Conservation (phyloP, 805 yeast species). For the Saccharomycopsis microspora region DNA sequence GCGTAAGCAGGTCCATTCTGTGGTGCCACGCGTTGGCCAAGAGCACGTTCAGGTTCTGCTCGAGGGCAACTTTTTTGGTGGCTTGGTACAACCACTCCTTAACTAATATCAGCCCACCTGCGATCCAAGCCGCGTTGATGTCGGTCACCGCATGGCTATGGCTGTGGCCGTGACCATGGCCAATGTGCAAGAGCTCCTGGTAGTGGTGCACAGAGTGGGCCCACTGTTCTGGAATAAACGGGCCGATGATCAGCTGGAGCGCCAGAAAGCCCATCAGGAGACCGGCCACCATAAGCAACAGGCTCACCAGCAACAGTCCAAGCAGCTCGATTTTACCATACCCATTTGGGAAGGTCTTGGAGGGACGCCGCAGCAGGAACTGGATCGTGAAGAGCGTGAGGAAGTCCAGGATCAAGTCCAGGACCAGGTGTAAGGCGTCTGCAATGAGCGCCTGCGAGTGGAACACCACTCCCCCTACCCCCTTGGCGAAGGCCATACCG, state of each 20-base stretch:
- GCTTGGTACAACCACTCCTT: constrained; percentile 84
- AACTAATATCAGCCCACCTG: constrained; percentile 74
- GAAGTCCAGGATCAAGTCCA: constrained; percentile 84
- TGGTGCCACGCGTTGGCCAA: constrained; percentile 99
- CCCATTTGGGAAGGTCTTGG: constrained; percentile 63
- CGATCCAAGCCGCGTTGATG: constrained; percentile 94
- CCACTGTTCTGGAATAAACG: constrained; percentile 49
- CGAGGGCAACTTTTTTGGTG: constrained; percentile 69
- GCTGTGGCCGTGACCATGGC: constrained; percentile 22
- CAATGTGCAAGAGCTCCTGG: constrained; percentile 6
- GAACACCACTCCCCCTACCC: constrained; percentile 80
- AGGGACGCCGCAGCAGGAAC: constrained; percentile 52
- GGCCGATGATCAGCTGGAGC: constrained; percentile 53
- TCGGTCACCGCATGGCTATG: constrained; percentile 37
- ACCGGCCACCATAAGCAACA: constrained; percentile 79
- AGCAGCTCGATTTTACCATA: constrained; percentile 89
- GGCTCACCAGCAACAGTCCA: constrained; percentile 83
- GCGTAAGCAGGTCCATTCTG: constrained; percentile 86
- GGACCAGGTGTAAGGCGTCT: constrained; percentile 87
- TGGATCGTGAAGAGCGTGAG: constrained; percentile 84
- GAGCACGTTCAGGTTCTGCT: constrained; percentile 75
- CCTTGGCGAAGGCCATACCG: constrained; percentile 78
- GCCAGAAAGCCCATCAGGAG: constrained; percentile 85
- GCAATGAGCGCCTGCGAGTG: constrained; percentile 93
- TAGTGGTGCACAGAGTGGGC: constrained; percentile 31